These are phyloP conservation scores for Oxyria digyna DNA, from an alignment of 148 eudicot species.

Conservation along the genomic window DNA sequence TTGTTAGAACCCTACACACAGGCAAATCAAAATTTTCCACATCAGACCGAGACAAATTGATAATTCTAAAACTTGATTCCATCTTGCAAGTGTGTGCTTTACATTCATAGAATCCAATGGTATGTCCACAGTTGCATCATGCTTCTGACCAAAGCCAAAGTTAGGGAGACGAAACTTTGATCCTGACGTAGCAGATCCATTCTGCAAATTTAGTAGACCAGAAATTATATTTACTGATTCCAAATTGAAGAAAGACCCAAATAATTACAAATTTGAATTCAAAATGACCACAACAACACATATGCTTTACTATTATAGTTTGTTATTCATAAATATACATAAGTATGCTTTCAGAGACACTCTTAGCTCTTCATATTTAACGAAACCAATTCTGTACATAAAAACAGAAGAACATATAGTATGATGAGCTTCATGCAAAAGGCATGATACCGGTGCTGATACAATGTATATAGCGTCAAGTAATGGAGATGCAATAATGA, in stretches of 20 bases:
- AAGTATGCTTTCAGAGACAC: not conserved
- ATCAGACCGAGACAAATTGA: not conserved
- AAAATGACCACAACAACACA: not conserved
- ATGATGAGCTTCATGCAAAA: not conserved
- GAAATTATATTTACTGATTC: not conserved
- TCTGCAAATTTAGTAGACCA: constrained; percentile 30
- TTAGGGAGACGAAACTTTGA: constrained; percentile 72
- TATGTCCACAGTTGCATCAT: constrained; percentile 91
- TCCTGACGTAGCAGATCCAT: constrained; percentile 51
- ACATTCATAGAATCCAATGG: constrained; percentile 78
- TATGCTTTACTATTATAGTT: not conserved
- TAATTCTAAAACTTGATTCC: not conserved
- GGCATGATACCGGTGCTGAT: not conserved
- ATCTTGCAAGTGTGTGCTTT: constrained; percentile 7
- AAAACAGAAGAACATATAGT: not conserved
- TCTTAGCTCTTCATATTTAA: not conserved
- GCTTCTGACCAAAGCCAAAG: constrained; percentile 89
- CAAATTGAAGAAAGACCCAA: not conserved
- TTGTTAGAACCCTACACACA: constrained; percentile 57
- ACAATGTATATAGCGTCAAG: not conserved
- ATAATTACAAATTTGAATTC: not conserved
- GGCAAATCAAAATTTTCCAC: constrained; percentile 4
- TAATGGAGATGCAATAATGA: not conserved
- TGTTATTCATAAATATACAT: not conserved
- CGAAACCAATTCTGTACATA: not conserved